Base-by-base conservation (phyloP, 179 eudicot genomes). In the Heliamphora ciliata region DNA sequence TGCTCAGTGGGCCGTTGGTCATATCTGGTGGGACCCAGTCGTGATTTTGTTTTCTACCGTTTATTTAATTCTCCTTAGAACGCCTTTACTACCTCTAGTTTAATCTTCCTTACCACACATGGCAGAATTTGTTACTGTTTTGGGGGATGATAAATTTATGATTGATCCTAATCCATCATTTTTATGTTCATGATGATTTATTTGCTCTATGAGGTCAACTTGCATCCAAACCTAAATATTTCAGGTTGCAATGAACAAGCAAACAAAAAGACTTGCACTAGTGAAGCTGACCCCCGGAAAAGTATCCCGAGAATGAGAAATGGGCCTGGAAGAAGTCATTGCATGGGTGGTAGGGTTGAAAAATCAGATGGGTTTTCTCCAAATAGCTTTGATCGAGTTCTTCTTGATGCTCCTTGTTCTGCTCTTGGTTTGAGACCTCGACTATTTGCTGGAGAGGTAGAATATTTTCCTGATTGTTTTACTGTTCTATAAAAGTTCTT, bases 351-450 rank as follows among this genome's bases (percentile, higher is more conserved):
- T 52, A 91, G 98, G 86, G 98, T 91, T 77, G 93, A 91, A 73
- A 96, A 90, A 83, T 92, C 93, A 0, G 85, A 88, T 82, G 99
- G 99, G 6, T 96, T 96, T 86, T 64, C 87, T 31, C 91, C 96
- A 5, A 89, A 90, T 83, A 96, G 94, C 84, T 96, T 96, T 73
- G 99, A 96, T 60, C 90, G 97, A 58, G 96, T 96, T 84, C 97
- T 96, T 77, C 96, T 96, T 71, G 98, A 96, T 85, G 99, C 97
- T 84, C 99, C 99, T 60, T 96, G 99, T 82, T 96, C 99, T 44
- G 99, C 99, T 78, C 97, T 96, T 84, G 99, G 99, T 47, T 83
- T 96, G 68, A 90, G 98, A 83, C 99, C 99, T 64, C 91, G 98
- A 14, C 79, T 96, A 71, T 93, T 94, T 87, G 90, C 98, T 75